Evolutionary conservation across 2,329 filamentous ascomycete species (phyloP), one percentile per base, ranked within the genome.

Genomic region (Aspergillus novoparasiticus): DNA sequence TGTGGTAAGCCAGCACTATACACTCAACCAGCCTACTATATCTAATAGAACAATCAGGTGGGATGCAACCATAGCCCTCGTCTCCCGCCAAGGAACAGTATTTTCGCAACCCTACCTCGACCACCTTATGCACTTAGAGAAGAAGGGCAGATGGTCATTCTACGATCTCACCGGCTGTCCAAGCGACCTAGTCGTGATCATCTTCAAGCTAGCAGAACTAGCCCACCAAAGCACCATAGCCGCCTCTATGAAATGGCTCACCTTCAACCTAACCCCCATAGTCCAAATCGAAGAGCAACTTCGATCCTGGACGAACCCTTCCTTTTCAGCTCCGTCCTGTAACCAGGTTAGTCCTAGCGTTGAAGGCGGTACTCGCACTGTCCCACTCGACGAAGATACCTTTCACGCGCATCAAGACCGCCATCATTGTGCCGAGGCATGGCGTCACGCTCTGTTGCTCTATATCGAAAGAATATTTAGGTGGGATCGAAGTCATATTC

Each of bases 111-210:
- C 62, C 34, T 72, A 73, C 48, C 54, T 72, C 9, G 61, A 71
- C 5, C 64, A 61, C 26, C 60, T 72, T 2, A 36, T 72, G 14
- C 62, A 65, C 14, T 64, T 57, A 16, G 68, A 72, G 28, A 65
- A 62, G 6, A 36, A 65, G 9, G 70, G 69, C 36, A 62, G 69
- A 41, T 67, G 68, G 63, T 71, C 74, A 0, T 79, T 77, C 57
- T 77, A 73, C 32, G 71, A 70, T 53, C 64, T 78, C 2, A 74
- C 74, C 0, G 76, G 76, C 1, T 79, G 76, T 46, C 75, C 76
- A 0, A 62, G 68, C 4, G 72, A 69, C 0, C 60, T 78, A 0
- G 66, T 78, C 19, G 58, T 64, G 11, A 51, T 64, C 58, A 69
- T 79, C 63, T 68, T 70, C 11, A 67, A 72, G 0, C 67, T 79